Conservation (phyloP, 2,329 filamentous ascomycete genomes). For the Penicillium sp. region DNA sequence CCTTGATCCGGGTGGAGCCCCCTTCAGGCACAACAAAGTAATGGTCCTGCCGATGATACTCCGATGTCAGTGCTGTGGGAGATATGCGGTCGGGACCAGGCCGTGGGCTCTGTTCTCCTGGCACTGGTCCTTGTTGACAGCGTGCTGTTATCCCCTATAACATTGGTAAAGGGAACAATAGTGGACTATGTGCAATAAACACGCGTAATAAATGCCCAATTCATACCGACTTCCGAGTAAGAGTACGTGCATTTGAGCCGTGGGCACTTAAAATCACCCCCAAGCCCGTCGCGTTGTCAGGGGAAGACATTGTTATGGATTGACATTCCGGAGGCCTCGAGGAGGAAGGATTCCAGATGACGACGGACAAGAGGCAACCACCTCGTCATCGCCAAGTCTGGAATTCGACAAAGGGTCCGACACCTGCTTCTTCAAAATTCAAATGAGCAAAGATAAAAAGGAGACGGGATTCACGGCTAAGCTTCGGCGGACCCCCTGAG, state of each 20-base stretch:
- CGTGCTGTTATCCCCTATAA: too few relatives aligned
- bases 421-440: background rate
- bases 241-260: background rate
- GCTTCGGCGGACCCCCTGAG: conserved; percentile 15
- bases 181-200: too few relatives aligned
- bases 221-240: too few relatives aligned
- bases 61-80: too few relatives aligned
- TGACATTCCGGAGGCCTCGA: conserved; percentile 17
- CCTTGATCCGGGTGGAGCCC: conserved; percentile 5
- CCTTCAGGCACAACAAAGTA: background rate
- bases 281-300: conserved; percentile 8
- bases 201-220: too few relatives aligned
- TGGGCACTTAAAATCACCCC: background rate
- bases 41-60: background rate
- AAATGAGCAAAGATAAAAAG: background rate
- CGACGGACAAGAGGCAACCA: background rate
- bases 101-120: background rate
- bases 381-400: background rate
- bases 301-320: conserved; percentile 18
- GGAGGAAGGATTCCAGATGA: conserved; percentile 19
- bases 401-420: conserved; percentile 1
- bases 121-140: background rate
- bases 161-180: too few relatives aligned
- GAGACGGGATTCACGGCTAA: conserved; percentile 12
- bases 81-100: too few relatives aligned